A percentile compares a stretch with the other conserved stretches of the same genome.
phyloP scores from a whole-genome alignment of 176 grass and related monocot species.

The sorghum (Sorghum bicolor) region Sorghum_bicolor_NCBIv3 NC_012875.2:55226001-55226500 shows the following conservation, averaged over 20 bases:
- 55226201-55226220: not conserved
- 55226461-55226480: not conserved
- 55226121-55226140: not conserved
- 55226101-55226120: not conserved
- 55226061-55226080: not conserved
- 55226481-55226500: not conserved
- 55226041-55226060: not conserved
- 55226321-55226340: slow-evolving; percentile 35
- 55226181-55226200: not conserved
- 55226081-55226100: not conserved
- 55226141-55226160: not conserved
- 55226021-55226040: not conserved
- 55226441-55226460: not conserved
- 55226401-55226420: slow-evolving; percentile 73
- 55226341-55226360: slow-evolving; percentile 84
- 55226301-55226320: not conserved
- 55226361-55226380: slow-evolving; percentile 89
- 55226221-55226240: not conserved
- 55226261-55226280: not conserved
- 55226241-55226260: not conserved
- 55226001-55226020: too few species aligned
- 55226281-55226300: not conserved
- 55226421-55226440: not conserved
- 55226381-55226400: slow-evolving; percentile 93
- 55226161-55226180: not conserved